phyloP scores from a whole-genome alignment of 108 stramenopile species.

The Nitzschia putrida region DNA sequence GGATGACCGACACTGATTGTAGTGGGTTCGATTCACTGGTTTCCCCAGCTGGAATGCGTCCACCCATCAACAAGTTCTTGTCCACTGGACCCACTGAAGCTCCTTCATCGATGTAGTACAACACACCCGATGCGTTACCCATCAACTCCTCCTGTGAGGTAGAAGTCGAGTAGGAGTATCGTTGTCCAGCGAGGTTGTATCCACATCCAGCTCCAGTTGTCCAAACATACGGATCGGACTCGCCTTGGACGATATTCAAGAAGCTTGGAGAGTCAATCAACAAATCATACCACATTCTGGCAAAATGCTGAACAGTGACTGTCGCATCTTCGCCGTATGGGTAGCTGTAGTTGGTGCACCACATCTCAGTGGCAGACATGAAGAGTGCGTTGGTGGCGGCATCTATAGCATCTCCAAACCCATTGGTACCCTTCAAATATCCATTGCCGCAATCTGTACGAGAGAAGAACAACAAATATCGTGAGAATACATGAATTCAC shows the following conservation, averaged over 20 bases:
- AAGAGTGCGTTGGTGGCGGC: constrained; percentile 12
- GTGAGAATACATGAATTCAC: neutral
- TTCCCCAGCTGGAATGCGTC: constrained; percentile 12
- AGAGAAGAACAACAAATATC: too few relatives aligned
- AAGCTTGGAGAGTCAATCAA: constrained; percentile 32
- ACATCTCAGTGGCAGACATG: constrained; percentile 1
- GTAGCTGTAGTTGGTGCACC: constrained; percentile 47
- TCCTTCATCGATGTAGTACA: constrained; percentile 54
- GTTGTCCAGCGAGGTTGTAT: constrained; percentile 38
- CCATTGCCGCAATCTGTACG: constrained; percentile 14
- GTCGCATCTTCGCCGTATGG: constrained; percentile 21
- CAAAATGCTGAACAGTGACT: constrained; percentile 36
- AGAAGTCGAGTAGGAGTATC: constrained; percentile 30
- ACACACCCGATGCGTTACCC: constrained; percentile 31
- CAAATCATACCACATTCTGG: constrained; percentile 48
- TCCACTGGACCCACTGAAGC: constrained; percentile 32
- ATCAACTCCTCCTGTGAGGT: constrained; percentile 23
- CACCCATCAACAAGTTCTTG: constrained; percentile 41
- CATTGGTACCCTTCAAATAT: constrained; percentile 10
- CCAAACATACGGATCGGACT: constrained; percentile 49
- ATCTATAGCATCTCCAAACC: constrained; percentile 23
- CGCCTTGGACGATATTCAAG: constrained; percentile 37
- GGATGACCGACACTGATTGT: constrained; percentile 34
- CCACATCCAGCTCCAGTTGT: constrained; percentile 51
- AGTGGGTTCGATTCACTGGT: constrained; percentile 24